Evolutionary conservation across 1,139 yeast species (phyloP), one percentile per base, ranked within the genome.

Genomic region (Candida glucosophila): DNA sequence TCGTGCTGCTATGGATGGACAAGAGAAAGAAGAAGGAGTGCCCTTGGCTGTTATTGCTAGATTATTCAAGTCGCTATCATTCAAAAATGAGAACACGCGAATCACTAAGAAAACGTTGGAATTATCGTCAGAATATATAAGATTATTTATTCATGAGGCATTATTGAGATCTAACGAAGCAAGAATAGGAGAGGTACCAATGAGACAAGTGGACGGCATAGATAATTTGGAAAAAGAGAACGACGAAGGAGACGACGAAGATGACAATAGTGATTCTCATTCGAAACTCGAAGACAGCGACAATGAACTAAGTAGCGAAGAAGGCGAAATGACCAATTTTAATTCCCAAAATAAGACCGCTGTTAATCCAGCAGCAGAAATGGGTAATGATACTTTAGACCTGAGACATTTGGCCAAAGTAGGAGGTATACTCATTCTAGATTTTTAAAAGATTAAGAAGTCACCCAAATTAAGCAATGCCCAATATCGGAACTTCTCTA

Each of bases 131-230:
- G 77, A 72, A 37, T 78, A 78, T 39, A 58, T 77, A 22, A 59
- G 69, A 24, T 48, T 76, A 35, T 77, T 77, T 40, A 63, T 78
- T 9, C 60, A 68, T 29, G 86, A 78, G 47, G 83, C 85, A 0
- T 63, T 76, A 2, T 43, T 69, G 9, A 44, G 88, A 33, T 67
- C 86, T 2, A 66, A 75, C 30, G 81, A 76, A 33, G 68, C 58
- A 32, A 40, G 75, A 23, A 20, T 52, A 4, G 34, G 43, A 12
- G 67, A 62, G 28, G 51, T 47, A 15, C 32, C 47, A 2, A 31
- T 44, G 12, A 31, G 41, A 11, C 39, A 40, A 19, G 55, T 50
- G 1, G 59, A 52, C 26, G 63, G 61, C 1, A 56, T 54, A n/a
- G 61, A 53, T 28, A 52, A 51, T 24, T 37, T 45, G 0, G 44